Percentiles rank a stretch among this genome's conserved stretches.
Conservation (phyloP, 306 rosid genomes). For the Prinsepia uniflora region DNA sequence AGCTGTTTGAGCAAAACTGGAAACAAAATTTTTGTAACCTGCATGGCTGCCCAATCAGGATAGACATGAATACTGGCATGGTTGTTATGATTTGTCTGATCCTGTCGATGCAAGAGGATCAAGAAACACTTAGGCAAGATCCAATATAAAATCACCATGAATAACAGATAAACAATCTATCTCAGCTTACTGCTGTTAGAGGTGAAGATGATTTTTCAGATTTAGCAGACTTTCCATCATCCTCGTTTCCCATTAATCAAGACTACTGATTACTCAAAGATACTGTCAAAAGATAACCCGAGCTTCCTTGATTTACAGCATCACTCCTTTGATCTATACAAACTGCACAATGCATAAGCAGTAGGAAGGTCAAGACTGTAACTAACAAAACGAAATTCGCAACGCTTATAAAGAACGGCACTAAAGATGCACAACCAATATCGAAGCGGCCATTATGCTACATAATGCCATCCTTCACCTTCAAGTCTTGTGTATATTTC, state of each 20-base stretch:
- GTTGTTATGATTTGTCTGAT: conserved; percentile 47
- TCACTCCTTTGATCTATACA: conserved; percentile 25
- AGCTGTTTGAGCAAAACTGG: not conserved
- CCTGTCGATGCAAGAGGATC: conserved; percentile 39
- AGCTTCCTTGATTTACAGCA: conserved; percentile 20
- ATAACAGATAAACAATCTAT: not conserved
- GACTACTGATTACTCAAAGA: conserved; percentile 9
- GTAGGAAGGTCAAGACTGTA: conserved; percentile 15
- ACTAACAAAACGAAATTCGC: not conserved
- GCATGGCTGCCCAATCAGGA: conserved; percentile 98
- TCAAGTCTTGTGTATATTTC: not conserved
- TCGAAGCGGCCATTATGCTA: not conserved
- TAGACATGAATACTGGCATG: conserved; percentile 59
- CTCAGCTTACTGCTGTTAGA: conserved; percentile 48
- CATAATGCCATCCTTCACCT: not conserved
- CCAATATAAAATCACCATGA: not conserved
- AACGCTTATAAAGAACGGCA: not conserved
- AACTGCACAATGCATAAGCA: conserved; percentile 6
- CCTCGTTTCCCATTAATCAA: conserved; percentile 66
- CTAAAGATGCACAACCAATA: not conserved
- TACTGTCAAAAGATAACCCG: conserved; percentile 6
- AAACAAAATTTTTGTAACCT: conserved; percentile 41
- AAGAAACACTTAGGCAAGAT: not conserved
- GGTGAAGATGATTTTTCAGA: conserved; percentile 70
- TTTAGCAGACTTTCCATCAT: conserved; percentile 62